Evolutionary conservation across 2,329 filamentous ascomycete genomes (phyloP).

Genomic region (Sclerotinia spermophila): DNA sequence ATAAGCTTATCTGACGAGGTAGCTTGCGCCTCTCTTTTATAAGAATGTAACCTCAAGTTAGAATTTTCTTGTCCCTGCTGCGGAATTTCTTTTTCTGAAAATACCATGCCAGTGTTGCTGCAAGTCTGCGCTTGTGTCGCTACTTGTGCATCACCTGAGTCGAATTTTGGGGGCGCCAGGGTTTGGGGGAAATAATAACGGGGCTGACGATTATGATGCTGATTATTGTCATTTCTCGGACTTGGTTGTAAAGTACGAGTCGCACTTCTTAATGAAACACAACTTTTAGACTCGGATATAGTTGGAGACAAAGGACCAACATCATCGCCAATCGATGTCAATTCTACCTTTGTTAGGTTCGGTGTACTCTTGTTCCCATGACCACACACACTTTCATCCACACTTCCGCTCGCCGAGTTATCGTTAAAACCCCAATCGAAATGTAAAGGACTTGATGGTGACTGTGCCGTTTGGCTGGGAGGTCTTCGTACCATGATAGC

Average conservation of each 20-base stretch:
- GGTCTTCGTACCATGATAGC: background rate
- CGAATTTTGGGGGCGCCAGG: conserved; percentile 1
- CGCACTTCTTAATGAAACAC: background rate
- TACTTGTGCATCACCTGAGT: conserved; percentile 7
- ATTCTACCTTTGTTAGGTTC: conserved; percentile 6
- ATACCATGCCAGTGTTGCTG: background rate
- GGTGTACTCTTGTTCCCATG: background rate
- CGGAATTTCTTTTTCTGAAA: conserved; percentile 14
- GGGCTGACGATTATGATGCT: conserved; percentile 9
- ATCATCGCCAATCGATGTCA: background rate
- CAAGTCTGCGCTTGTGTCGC: conserved; percentile 9
- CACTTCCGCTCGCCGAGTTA: background rate
- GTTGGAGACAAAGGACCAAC: conserved; percentile 2
- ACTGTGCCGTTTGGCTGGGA: background rate
- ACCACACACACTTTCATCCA: background rate
- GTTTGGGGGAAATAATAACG: conserved; percentile 9
- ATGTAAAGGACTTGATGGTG: background rate
- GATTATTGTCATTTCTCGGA: background rate
- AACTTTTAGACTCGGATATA: background rate
- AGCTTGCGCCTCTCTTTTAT: conserved; percentile 15
- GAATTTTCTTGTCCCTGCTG: conserved; percentile 9
- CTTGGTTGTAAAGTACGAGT: background rate
- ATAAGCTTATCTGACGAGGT: conserved; percentile 18
- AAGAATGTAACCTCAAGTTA: conserved; percentile 11
- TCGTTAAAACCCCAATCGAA: background rate